phyloP scores from a whole-genome alignment of 306 rosid species.

The Argentina anserina region DNA sequence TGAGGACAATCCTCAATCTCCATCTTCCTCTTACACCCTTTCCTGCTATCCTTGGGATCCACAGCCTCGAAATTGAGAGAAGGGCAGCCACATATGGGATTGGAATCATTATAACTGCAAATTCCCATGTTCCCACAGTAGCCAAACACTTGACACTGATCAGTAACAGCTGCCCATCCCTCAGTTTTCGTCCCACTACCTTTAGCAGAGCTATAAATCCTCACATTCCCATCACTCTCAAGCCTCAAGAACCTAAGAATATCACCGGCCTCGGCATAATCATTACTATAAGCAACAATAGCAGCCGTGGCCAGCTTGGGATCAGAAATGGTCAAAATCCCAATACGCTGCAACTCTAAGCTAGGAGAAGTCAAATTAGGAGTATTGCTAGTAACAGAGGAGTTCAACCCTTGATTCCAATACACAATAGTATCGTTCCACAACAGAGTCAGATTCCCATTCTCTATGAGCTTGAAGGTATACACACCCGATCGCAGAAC shows the following conservation, averaged over 20 bases:
- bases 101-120: conserved; percentile 53
- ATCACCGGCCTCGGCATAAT: conserved; percentile 43
- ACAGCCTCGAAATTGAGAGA: conserved; percentile 57
- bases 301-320: conserved; percentile 18
- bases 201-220: conserved; percentile 45
- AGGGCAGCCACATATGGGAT: conserved; percentile 58
- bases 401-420: conserved; percentile 56
- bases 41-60: conserved; percentile 48
- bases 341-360: conserved; percentile 36
- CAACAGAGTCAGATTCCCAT: conserved; percentile 50
- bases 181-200: conserved; percentile 33
- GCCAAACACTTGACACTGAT: conserved; percentile 64
- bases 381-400: conserved; percentile 28
- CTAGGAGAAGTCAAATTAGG: conserved; percentile 35
- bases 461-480: conserved; percentile 29
- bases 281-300: conserved; percentile 57
- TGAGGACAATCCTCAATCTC: conserved; percentile 43
- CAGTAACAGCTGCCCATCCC: conserved; percentile 62
- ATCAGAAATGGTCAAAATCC: conserved; percentile 50
- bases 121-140: conserved; percentile 69
- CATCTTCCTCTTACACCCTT: conserved; percentile 61
- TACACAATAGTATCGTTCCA: conserved; percentile 47
- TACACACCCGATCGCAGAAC: conserved; percentile 49
- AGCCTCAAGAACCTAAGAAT: conserved; percentile 51
- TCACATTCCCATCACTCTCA: conserved; percentile 65